These are phyloP conservation scores for Oryza australiensis DNA, from an alignment of 176 grass and related monocot genomes.

Conservation along the genomic window DNA sequence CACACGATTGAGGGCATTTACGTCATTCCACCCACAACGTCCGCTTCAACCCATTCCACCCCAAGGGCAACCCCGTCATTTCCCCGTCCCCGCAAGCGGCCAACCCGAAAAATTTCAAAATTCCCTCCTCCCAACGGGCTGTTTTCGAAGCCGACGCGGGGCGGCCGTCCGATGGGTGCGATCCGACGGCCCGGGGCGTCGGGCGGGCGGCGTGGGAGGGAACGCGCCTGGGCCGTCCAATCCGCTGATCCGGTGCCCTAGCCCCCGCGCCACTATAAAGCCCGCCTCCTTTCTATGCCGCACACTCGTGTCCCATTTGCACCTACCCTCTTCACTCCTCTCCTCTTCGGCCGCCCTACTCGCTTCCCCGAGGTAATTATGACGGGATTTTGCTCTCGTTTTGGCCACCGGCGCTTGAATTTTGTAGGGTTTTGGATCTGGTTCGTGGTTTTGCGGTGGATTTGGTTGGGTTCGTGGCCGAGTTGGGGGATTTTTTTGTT, in stretches of 20 bases:
- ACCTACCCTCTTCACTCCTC: not conserved
- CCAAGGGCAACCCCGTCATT: constrained; percentile 38
- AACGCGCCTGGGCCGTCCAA: constrained; percentile 58
- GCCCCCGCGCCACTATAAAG: constrained; percentile 53
- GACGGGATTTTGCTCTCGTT: not conserved
- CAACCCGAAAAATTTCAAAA: constrained; percentile 52
- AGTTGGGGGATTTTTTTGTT: not conserved
- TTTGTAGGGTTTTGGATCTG: not conserved
- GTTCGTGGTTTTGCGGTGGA: not conserved
- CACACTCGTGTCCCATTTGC: not conserved
- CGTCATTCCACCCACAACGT: constrained; percentile 10
- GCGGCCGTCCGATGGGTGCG: constrained; percentile 39
- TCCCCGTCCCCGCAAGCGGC: not conserved
- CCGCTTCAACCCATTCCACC: not conserved
- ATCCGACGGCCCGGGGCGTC: constrained; percentile 46
- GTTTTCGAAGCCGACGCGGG: constrained; percentile 33
- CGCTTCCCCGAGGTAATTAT: constrained; percentile 29
- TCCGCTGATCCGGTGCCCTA: constrained; percentile 47
- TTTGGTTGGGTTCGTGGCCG: not conserved
- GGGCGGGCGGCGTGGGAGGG: constrained; percentile 47
- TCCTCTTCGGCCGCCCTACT: not conserved
- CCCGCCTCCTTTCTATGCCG: constrained; percentile 12
- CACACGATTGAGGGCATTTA: not conserved
- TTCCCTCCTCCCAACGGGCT: constrained; percentile 37
- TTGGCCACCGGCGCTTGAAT: not conserved